Percentiles rank a stretch among this genome's conserved stretches.
Evolutionary conservation across 768 basidiomycete genomes (phyloP).

Genomic region (Gymnopilus junonius): DNA sequence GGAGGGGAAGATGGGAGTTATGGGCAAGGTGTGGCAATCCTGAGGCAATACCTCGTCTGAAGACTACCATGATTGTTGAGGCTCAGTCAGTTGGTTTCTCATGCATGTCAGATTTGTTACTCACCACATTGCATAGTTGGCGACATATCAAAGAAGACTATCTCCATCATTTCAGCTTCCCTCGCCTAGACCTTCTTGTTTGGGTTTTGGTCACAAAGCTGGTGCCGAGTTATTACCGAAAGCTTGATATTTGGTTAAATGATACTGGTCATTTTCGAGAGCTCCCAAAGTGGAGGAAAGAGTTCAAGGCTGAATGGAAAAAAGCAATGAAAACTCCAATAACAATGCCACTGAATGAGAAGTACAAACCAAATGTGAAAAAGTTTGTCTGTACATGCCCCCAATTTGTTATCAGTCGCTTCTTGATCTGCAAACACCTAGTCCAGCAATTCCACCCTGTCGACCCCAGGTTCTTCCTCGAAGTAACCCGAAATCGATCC

Average conservation of each 20-base stretch:
- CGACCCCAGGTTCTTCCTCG: too few species aligned
- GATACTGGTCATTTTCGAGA: not conserved
- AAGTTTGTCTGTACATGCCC: slow-evolving; percentile 19
- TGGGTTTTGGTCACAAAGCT: slow-evolving; percentile 3
- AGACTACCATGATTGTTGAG: slow-evolving; percentile 34
- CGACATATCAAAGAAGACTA: slow-evolving; percentile 33
- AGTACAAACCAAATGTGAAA: slow-evolving; percentile 7
- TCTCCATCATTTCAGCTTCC: slow-evolving; percentile 17
- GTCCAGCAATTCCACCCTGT: slow-evolving; percentile 19
- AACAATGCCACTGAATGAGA: slow-evolving; percentile 21
- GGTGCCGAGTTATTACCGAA: not conserved
- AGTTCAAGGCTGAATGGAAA: slow-evolving; percentile 13
- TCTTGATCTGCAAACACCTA: slow-evolving; percentile 23
- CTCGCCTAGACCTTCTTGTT: slow-evolving; percentile 18
- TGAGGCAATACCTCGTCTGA: slow-evolving; percentile 24
- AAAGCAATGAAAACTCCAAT: slow-evolving; percentile 17
- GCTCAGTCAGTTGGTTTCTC: not conserved
- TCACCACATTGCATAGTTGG: slow-evolving; percentile 28
- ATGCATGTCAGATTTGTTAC: not conserved
- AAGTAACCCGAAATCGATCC: too few species aligned
- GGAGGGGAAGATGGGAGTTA: slow-evolving; percentile 28
- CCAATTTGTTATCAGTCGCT: slow-evolving; percentile 13
- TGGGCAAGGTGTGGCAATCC: slow-evolving; percentile 27
- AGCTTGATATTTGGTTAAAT: not conserved
- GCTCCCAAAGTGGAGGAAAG: slow-evolving; percentile 22